These are phyloP conservation scores for Xylaria nigripes DNA, from an alignment of 495 filamentous ascomycete genomes.

Conservation along the genomic window DNA sequence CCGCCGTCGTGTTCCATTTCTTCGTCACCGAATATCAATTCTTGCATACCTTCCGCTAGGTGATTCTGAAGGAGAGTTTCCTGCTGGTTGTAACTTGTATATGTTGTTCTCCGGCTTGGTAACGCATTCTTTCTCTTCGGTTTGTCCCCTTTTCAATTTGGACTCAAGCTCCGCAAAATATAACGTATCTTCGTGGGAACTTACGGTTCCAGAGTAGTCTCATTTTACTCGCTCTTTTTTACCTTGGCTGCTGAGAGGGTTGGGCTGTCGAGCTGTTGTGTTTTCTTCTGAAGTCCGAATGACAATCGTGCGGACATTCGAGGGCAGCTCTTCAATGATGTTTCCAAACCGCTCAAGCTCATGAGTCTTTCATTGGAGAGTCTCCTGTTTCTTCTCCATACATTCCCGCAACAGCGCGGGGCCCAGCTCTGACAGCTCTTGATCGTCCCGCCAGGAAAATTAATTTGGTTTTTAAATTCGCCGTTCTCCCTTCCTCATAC, in stretches of 20 bases:
- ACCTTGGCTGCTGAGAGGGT: background rate
- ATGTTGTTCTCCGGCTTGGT: background rate
- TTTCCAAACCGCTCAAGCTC: background rate
- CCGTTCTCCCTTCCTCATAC: background rate
- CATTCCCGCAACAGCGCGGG: background rate
- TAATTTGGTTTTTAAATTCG: background rate
- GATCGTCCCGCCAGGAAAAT: background rate
- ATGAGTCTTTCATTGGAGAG: background rate
- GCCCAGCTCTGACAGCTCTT: background rate
- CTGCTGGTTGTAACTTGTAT: too few relatives aligned
- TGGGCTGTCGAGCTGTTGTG: background rate
- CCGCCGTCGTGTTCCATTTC: background rate
- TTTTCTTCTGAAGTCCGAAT: background rate
- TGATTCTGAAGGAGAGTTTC: too few relatives aligned
- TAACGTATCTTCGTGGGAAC: background rate
- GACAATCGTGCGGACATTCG: background rate
- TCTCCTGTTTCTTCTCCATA: background rate
- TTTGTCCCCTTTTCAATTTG: background rate
- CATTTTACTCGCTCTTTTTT: background rate
- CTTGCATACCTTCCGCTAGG: too few relatives aligned
- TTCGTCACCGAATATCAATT: too few relatives aligned
- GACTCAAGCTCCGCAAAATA: slow-evolving; percentile 2
- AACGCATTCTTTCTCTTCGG: slow-evolving; percentile 1
- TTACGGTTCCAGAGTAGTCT: background rate
- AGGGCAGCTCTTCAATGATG: background rate